phyloP scores from a whole-genome alignment of 495 filamentous ascomycete genomes.

The Articulospora tetracladia region DNA sequence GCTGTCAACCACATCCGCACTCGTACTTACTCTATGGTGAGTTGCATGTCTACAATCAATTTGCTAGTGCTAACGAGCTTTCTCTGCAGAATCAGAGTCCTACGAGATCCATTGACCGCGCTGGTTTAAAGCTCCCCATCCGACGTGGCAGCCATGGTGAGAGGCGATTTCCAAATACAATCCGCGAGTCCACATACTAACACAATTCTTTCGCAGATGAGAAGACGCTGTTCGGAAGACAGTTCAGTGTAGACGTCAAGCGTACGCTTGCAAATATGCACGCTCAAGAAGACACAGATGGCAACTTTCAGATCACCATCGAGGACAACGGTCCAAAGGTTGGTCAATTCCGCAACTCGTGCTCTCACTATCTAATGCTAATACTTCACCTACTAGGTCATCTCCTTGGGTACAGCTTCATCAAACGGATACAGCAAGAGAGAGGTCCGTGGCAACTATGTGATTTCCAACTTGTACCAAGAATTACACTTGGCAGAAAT shows the following conservation, averaged over 20 bases:
- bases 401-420: slow-evolving; percentile 78
- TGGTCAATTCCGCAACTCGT: slow-evolving; percentile 5
- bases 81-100: slow-evolving; percentile 19
- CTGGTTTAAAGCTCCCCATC: slow-evolving; percentile 9
- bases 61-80: slow-evolving; percentile 3
- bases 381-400: slow-evolving; percentile 42
- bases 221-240: slow-evolving; percentile 4
- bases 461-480: slow-evolving; percentile 91
- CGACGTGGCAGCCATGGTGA: slow-evolving; percentile 28
- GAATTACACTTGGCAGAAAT: slow-evolving; percentile 87
- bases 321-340: slow-evolving; percentile 95
- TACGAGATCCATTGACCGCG: slow-evolving; percentile 3
- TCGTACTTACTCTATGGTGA: slow-evolving; percentile 42
- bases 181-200: background rate
- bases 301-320: slow-evolving; percentile 93
- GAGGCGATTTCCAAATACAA: background rate
- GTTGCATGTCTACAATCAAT: slow-evolving; percentile 9
- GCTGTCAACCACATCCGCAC: slow-evolving; percentile 30
- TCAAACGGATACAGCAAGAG: slow-evolving; percentile 83
- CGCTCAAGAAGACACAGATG: slow-evolving; percentile 82
- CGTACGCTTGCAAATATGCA: slow-evolving; percentile 67
- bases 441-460: slow-evolving; percentile 90
- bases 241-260: slow-evolving; percentile 61
- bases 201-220: slow-evolving; percentile 14
- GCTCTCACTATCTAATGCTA: slow-evolving; percentile 4